phyloP scores from a whole-genome alignment of 495 filamentous ascomycete genomes.

The Aspergillus sclerotioniger region DNA sequence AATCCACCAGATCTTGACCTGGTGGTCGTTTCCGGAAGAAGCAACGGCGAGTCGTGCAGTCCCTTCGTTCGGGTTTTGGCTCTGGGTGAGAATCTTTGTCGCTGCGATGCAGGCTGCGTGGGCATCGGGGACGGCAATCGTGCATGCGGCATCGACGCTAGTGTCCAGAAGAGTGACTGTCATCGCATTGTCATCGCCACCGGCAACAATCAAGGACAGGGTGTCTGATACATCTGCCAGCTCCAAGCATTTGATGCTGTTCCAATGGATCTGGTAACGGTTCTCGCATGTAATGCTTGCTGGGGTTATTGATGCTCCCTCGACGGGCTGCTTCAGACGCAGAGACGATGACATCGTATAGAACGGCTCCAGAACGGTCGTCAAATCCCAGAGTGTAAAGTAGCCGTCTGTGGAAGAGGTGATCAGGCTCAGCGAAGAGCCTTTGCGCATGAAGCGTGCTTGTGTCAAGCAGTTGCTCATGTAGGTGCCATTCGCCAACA shows the following conservation, averaged over 20 bases:
- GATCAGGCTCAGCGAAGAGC: constrained; percentile 38
- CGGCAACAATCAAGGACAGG: constrained; percentile 59
- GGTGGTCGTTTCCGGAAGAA: constrained; percentile 77
- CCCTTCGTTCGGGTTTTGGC: constrained; percentile 7
- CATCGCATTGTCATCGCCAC: constrained; percentile 82
- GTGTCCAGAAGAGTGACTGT: constrained; percentile 51
- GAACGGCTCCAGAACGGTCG: constrained; percentile 29
- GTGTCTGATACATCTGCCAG: constrained; percentile 29
- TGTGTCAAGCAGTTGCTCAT: constrained; percentile 80
- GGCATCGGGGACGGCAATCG: constrained; percentile 62
- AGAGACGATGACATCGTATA: constrained; percentile 27
- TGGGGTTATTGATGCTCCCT: constrained; percentile 14
- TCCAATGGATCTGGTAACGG: constrained; percentile 65
- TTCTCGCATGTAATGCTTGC: constrained; percentile 32
- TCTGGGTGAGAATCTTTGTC: constrained; percentile 45
- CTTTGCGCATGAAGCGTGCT: constrained; percentile 48
- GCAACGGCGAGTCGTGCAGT: constrained; percentile 39
- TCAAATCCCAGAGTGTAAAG: constrained; percentile 54
- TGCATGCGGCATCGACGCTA: constrained; percentile 27
- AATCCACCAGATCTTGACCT: constrained; percentile 69
- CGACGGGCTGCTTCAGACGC: constrained; percentile 21
- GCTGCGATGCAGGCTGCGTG: constrained; percentile 81
- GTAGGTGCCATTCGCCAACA: constrained; percentile 61
- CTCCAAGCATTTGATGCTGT: constrained; percentile 62
- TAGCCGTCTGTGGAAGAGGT: constrained; percentile 65